These are phyloP conservation scores for Ceratocystis huliohia DNA, from an alignment of 2,329 filamentous ascomycete genomes.

Conservation along the genomic window DNA sequence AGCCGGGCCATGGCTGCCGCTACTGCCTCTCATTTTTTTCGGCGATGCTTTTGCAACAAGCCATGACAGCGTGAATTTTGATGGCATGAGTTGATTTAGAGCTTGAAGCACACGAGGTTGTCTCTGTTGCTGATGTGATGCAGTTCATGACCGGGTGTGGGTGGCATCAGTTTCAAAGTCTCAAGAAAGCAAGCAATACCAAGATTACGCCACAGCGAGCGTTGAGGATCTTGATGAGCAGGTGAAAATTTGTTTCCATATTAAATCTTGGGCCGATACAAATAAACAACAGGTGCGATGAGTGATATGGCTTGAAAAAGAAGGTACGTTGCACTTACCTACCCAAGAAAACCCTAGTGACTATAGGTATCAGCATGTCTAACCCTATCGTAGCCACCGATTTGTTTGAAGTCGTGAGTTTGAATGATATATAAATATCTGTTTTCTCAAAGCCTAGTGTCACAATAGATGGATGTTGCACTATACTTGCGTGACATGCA, in stretches of 20 bases:
- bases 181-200: not conserved
- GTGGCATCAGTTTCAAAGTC: not conserved
- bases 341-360: no score
- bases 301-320: not conserved
- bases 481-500: no score
- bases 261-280: not conserved
- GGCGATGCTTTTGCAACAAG: not conserved
- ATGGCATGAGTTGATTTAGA: not conserved
- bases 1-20: constrained; percentile 21
- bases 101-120: not conserved
- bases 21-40: not conserved
- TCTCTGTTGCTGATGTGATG: not conserved
- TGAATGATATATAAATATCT: no score
- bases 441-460: no score
- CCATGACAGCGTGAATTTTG: not conserved
- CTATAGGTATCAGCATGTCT: no score
- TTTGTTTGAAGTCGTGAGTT: no score
- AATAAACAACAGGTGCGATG: not conserved
- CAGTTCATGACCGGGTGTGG: not conserved
- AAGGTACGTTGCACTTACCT: not conserved
- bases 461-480: no score
- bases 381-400: no score
- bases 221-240: not conserved
- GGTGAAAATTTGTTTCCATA: not conserved
- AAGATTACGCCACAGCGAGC: not conserved